Evolutionary conservation across 2,329 filamentous ascomycete genomes (phyloP), one percentile per base, ranked within the genome.

Genomic region (Pyrenophora seminiperda): DNA sequence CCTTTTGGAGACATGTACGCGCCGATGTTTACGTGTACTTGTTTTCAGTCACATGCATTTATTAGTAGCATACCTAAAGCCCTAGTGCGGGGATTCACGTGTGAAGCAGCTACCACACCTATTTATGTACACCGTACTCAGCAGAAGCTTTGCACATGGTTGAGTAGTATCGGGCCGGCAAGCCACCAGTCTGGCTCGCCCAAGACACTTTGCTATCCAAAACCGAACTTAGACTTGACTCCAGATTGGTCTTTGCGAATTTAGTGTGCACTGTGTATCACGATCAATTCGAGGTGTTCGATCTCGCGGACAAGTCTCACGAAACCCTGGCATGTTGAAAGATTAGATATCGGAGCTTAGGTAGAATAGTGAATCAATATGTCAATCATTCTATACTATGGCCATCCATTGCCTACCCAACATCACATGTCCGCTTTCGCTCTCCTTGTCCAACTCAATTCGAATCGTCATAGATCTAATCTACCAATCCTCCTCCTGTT

Each of bases 401-500:
- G 18, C 20, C 37, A 47, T 32, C 32, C 29, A 38, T 39, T 29
- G 14, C 22, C 24, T 36, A 38, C 22, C 31, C 38, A 39, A 50
- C 7, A 18, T 13, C 17, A 17, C 20, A 11, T 19, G 34, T 34
- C 17, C 11, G 30, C 29, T 34, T 33, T 27, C 42, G 9, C 33
- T 42, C 27, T 19, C 10, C 29, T 29, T 22, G 14, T 33, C 17
- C 9, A 18, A 42, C 36, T 31, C 30, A 41, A 17, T 13, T 31
- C 15, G 27, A 22, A 10, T 27, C 34, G 13, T 40, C 17, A 17
- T 31, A 13, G 24, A 45, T 45, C 20, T 13, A 22, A 39, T 37
- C 50, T 63, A 65, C 63, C 63, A 66, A 46, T 77, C 75, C 22
- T 74, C 69, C 5, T 72, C 66, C 5, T 70, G 68, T 19, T 67